Evolutionary conservation across 371 early-diverging fungal genomes (phyloP).

Genomic region (Astathelohania contejeani): DNA sequence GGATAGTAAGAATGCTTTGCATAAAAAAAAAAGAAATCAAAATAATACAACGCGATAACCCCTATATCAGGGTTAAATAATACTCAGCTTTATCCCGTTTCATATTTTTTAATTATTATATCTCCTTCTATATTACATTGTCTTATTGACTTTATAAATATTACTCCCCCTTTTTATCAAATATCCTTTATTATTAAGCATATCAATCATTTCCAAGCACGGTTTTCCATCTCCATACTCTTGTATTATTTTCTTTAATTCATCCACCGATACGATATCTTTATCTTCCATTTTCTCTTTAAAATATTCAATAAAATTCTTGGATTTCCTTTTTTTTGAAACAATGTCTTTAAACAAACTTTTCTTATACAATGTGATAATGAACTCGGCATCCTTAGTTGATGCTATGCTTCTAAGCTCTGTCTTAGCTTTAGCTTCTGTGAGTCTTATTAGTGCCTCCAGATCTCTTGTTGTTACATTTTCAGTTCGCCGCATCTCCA

Average conservation of each 20-base stretch:
- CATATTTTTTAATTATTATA: too few species aligned
- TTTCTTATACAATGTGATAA: conserved; percentile 37
- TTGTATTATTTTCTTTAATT: conserved; percentile 12
- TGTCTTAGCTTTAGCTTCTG: conserved; percentile 46
- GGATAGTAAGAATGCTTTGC: too few species aligned
- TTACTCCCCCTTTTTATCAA: conserved; percentile 40
- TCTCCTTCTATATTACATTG: too few species aligned
- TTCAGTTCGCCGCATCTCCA: conserved; percentile 14
- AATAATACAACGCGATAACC: too few species aligned
- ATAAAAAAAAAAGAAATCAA: too few species aligned
- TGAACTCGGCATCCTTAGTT: conserved; percentile 36
- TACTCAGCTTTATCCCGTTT: too few species aligned
- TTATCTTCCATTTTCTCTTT: conserved; percentile 5
- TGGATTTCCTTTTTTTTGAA: conserved; percentile 6
- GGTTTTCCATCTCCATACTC: conserved; percentile 6
- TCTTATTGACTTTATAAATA: too few species aligned
- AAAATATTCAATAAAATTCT: conserved; percentile 12
- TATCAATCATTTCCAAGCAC: conserved; percentile 21
- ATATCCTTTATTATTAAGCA: conserved; percentile 34
- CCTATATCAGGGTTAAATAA: too few species aligned
- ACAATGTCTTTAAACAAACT: conserved; percentile 7
- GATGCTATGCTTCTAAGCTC: conserved; percentile 35
- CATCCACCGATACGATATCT: conserved; percentile 2
- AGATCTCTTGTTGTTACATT: conserved; percentile 32
- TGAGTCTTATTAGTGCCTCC: conserved; percentile 38